These are phyloP conservation scores for Sphaerulina musiva DNA, from an alignment of 2,329 filamentous ascomycete genomes.

Conservation along the genomic window DNA sequence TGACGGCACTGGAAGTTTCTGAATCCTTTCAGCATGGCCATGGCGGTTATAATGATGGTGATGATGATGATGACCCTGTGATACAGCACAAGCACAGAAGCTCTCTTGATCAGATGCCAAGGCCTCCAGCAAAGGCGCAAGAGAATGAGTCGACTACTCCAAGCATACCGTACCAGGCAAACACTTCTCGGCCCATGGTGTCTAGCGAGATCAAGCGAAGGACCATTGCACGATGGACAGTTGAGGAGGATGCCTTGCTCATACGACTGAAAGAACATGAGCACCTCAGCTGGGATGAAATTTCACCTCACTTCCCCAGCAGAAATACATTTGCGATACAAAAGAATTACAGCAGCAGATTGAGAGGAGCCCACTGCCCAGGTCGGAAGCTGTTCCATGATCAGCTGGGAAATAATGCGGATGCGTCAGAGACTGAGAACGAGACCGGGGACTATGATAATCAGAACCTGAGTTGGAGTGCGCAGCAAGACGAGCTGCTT, in stretches of 20 bases:
- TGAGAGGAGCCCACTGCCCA: conserved; percentile 27
- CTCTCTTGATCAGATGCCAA: not conserved
- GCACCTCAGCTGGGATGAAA: conserved; percentile 7
- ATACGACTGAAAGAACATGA: conserved; percentile 13
- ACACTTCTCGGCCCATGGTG: conserved; percentile 6
- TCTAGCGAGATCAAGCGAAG: not conserved
- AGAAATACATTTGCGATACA: conserved; percentile 20
- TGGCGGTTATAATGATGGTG: not conserved
- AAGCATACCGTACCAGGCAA: conserved; percentile 1
- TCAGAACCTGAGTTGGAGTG: conserved; percentile 24
- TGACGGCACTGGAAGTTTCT: not conserved
- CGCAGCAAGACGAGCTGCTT: conserved; percentile 35
- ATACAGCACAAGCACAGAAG: not conserved
- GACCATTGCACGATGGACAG: not conserved
- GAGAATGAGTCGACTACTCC: not conserved
- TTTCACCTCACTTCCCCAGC: conserved; percentile 16
- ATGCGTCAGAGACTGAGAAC: not conserved
- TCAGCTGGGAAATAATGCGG: conserved; percentile 1
- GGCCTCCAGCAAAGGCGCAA: not conserved
- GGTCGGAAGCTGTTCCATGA: conserved; percentile 24
- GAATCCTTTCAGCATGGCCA: not conserved
- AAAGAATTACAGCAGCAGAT: conserved; percentile 18
- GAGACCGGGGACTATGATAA: conserved; percentile 6
- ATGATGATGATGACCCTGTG: not conserved
- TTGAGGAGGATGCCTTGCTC: conserved; percentile 14